Conservation (phyloP, 164 flowering plant species). For the Vitis vinifera region ASM3070453v1 NC_081811.1:25703001-25703500, state of each 20-base stretch:
- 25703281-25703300: background rate
- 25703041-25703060: background rate
- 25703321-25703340: background rate
- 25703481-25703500: no score
- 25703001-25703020: background rate
- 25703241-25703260: background rate
- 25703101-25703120: slow-evolving; percentile 88
- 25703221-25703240: background rate
- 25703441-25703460: no score
- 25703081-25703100: slow-evolving; percentile 89
- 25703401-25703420: no score
- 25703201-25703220: background rate
- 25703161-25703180: slow-evolving; percentile 96
- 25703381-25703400: no score
- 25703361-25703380: no score
- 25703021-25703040: background rate
- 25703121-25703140: slow-evolving; percentile 97
- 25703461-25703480: no score
- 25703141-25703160: slow-evolving; percentile 70
- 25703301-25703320: background rate
- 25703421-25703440: no score
- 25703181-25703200: slow-evolving; percentile 21
- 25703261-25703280: no score
- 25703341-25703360: no score
- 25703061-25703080: slow-evolving; percentile 28